Evolutionary conservation across 1,139 yeast genomes (phyloP).

Genomic region (Starmera stellimalicola): DNA sequence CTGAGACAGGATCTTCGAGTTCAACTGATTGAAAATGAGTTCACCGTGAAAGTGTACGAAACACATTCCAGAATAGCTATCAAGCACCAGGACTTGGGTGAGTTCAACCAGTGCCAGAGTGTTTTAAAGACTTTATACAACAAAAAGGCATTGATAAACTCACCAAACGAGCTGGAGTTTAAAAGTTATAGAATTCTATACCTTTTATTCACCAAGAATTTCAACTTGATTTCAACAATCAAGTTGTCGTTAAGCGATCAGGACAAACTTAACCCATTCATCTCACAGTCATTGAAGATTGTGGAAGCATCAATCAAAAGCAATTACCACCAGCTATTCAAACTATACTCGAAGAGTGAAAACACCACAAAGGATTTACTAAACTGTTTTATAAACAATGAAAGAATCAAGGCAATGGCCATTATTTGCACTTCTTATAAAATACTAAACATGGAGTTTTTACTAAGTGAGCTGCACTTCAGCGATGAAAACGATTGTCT

Average conservation of each 20-base stretch:
- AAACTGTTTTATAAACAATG: slow-evolving; percentile 41
- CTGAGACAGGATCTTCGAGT: slow-evolving; percentile 90
- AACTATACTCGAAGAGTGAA: slow-evolving; percentile 28
- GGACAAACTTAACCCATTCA: slow-evolving; percentile 18
- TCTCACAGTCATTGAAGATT: slow-evolving; percentile 36
- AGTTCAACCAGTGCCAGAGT: slow-evolving; percentile 90
- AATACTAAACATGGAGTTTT: slow-evolving; percentile 36
- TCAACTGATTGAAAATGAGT: slow-evolving; percentile 74
- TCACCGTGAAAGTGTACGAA: slow-evolving; percentile 75
- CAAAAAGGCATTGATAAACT: slow-evolving; percentile 25
- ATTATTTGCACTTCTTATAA: slow-evolving; percentile 54
- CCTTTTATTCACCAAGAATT: slow-evolving; percentile 67
- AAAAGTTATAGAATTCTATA: slow-evolving; percentile 70
- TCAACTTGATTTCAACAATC: slow-evolving; percentile 25
- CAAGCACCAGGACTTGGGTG: slow-evolving; percentile 79
- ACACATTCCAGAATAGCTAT: slow-evolving; percentile 83
- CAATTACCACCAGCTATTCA: slow-evolving; percentile 48
- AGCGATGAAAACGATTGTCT: slow-evolving; percentile 23
- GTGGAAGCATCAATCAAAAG: slow-evolving; percentile 31
- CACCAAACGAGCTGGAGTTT: slow-evolving; percentile 49
- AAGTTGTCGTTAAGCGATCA: slow-evolving; percentile 21
- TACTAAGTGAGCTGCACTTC: slow-evolving; percentile 41
- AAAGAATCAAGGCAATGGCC: slow-evolving; percentile 51
- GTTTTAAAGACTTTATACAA: slow-evolving; percentile 60
- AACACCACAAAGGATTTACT: slow-evolving; percentile 28